Conservation (phyloP, 106 monocot species). For the Apostasia ramifera region DNA sequence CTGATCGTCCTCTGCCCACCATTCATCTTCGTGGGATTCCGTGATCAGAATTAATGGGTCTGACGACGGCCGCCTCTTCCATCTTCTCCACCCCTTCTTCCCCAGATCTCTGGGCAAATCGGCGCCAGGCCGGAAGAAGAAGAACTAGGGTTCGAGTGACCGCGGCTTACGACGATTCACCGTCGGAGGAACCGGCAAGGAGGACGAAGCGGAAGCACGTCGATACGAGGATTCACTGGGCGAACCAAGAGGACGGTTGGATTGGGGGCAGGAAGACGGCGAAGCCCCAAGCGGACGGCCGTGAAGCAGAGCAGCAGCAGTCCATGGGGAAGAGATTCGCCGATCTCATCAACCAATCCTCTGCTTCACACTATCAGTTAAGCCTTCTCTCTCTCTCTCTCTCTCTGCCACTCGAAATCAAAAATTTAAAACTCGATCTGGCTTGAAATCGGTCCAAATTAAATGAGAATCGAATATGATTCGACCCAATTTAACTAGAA, state of each 20-base stretch:
- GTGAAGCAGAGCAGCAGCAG: constrained; percentile 15
- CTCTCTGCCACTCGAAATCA: neutral
- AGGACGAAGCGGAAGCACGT: constrained; percentile 31
- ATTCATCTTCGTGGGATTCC: neutral
- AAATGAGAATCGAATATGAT: no score
- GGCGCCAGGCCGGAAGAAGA: neutral
- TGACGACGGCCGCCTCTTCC: constrained; percentile 27
- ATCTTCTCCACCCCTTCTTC: constrained; percentile 13
- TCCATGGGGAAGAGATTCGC: constrained; percentile 42
- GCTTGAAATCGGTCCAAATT: no score
- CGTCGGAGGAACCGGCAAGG: constrained; percentile 4
- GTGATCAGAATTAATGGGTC: neutral
- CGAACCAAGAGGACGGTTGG: constrained; percentile 72
- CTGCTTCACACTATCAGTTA: constrained; percentile 76
- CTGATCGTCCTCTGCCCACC: neutral
- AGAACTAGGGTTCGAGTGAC: neutral
- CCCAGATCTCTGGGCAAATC: neutral
- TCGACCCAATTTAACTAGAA: no score
- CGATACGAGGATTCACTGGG: constrained; percentile 93
- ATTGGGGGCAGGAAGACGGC: constrained; percentile 32
- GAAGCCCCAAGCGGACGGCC: neutral
- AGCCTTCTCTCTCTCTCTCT: neutral
- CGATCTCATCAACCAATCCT: constrained; percentile 38
- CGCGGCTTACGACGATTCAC: constrained; percentile 8
- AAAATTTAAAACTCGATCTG: neutral